Conservation (phyloP, 208 protist genomes). For the Tritrichomonas musculus region DNA sequence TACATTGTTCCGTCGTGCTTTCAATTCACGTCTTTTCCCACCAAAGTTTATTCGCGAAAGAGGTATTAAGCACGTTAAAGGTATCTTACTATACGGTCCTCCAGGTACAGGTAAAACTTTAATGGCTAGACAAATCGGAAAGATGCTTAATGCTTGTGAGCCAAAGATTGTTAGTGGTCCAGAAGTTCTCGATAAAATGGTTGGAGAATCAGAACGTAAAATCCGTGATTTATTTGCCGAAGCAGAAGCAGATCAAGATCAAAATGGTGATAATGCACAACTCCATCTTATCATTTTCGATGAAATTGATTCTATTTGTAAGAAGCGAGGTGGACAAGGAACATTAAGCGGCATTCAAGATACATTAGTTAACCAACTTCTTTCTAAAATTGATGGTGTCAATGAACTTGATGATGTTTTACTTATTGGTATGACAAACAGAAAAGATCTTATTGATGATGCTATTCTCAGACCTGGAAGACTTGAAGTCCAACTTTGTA, state of each 20-base stretch:
- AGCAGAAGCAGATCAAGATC: constrained; percentile 76
- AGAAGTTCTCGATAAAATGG: constrained; percentile 86
- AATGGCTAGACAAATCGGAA: constrained; percentile 98
- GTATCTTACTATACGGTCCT: constrained; percentile 91
- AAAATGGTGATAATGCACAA: constrained; percentile 53
- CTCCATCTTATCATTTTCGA: constrained; percentile 99
- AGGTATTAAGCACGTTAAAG: constrained; percentile 91
- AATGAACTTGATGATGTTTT: constrained; percentile 98
- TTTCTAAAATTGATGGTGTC: constrained; percentile 93
- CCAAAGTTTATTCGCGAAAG: constrained; percentile 80
- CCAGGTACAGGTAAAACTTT: constrained; percentile 99
- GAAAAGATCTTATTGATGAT: constrained; percentile 97
- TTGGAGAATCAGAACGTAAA: constrained; percentile 96
- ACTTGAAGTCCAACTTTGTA: constrained; percentile 95
- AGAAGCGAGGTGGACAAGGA: constrained; percentile 74
- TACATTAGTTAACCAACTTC: constrained; percentile 98
- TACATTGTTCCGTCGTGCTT: constrained; percentile 94
- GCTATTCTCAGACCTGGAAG: constrained; percentile 95
- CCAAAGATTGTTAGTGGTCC: constrained; percentile 90
- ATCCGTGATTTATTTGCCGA: constrained; percentile 96
- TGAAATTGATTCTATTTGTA: constrained; percentile 99
- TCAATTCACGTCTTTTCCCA: constrained; percentile 68
- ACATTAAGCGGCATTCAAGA: constrained; percentile 81
- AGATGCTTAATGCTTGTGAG: constrained; percentile 84
- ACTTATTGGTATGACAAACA: constrained; percentile 99